Evolutionary conservation across 2,329 filamentous ascomycete species (phyloP).

Genomic region (Diaporthe nobilis): DNA sequence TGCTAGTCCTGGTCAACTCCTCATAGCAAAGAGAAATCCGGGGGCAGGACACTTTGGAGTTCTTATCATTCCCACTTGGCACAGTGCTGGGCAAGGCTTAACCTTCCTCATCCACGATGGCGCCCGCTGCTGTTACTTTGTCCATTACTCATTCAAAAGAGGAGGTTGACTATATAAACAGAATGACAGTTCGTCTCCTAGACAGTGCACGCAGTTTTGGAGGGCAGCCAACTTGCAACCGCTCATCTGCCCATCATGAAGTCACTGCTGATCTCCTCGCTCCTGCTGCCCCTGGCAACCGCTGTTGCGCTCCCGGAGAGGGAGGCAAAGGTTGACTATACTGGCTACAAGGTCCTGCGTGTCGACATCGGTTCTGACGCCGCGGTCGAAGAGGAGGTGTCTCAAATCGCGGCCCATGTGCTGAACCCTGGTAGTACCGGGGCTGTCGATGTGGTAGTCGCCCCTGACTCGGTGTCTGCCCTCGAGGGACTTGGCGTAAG

Average conservation of each 20-base stretch:
- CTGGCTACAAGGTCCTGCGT: conserved; percentile 61
- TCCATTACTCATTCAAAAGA: conserved; percentile 12
- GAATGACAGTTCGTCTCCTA: not conserved
- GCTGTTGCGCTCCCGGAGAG: conserved; percentile 13
- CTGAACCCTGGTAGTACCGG: conserved; percentile 14
- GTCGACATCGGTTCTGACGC: conserved; percentile 54
- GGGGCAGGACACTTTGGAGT: not conserved
- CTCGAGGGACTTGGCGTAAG: conserved; percentile 47
- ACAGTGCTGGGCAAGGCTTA: conserved; percentile 21
- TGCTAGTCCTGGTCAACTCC: not conserved
- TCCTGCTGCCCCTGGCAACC: conserved; percentile 10
- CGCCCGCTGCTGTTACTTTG: not conserved
- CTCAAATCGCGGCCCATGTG: conserved; percentile 12
- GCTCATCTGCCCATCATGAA: conserved; percentile 11
- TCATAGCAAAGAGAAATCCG: not conserved
- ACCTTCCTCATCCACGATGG: conserved; percentile 31
- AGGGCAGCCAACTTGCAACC: not conserved
- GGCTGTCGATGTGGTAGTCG: conserved; percentile 45
- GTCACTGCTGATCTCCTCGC: conserved; percentile 9
- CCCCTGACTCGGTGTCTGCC: conserved; percentile 45
- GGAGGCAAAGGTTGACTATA: conserved; percentile 48
- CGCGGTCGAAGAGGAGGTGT: conserved; percentile 36
- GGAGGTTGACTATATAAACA: conserved; percentile 10
- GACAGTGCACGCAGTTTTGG: too few species aligned
- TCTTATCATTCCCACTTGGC: conserved; percentile 26